These are phyloP conservation scores for Cucurbita maxima DNA, from an alignment of 306 rosid species.

Conservation along the genomic window DNA sequence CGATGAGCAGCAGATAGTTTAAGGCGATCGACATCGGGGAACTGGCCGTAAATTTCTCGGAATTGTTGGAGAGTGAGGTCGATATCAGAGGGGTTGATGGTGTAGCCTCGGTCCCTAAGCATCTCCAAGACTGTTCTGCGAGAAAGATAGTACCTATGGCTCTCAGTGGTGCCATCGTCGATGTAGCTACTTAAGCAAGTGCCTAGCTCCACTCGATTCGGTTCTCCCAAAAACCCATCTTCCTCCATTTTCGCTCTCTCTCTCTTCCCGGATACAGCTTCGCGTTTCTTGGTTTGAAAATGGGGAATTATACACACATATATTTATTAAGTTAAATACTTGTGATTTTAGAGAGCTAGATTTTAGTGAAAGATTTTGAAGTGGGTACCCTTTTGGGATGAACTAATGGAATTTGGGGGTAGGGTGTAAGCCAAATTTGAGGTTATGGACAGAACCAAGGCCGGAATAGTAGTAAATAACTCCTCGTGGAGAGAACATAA, in stretches of 20 bases:
- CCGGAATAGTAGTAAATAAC: too few relatives aligned
- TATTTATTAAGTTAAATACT: too few relatives aligned
- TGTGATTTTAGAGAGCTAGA: too few relatives aligned
- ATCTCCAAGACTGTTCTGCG: conserved; percentile 67
- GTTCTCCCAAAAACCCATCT: conserved; percentile 1
- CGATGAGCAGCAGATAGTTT: conserved; percentile 41
- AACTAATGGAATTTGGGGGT: too few relatives aligned
- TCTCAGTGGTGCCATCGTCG: conserved; percentile 50
- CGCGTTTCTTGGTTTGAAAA: not conserved
- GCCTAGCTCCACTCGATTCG: conserved; percentile 10
- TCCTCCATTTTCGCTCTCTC: conserved; percentile 7
- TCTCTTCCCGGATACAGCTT: not conserved
- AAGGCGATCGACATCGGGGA: conserved; percentile 56
- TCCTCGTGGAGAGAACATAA: too few relatives aligned
- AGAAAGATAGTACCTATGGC: conserved; percentile 56
- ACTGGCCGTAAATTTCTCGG: conserved; percentile 32
- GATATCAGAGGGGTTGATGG: conserved; percentile 38
- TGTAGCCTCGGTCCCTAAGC: conserved; percentile 75
- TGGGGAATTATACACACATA: not conserved
- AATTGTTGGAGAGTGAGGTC: conserved; percentile 50
- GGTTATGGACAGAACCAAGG: too few relatives aligned
- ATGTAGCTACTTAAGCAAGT: conserved; percentile 32
- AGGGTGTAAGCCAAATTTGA: too few relatives aligned
- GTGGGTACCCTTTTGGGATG: too few relatives aligned
- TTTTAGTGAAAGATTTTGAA: too few relatives aligned